Evolutionary conservation across 495 filamentous ascomycete species (phyloP).

Genomic region (Aspergillus cristatus): DNA sequence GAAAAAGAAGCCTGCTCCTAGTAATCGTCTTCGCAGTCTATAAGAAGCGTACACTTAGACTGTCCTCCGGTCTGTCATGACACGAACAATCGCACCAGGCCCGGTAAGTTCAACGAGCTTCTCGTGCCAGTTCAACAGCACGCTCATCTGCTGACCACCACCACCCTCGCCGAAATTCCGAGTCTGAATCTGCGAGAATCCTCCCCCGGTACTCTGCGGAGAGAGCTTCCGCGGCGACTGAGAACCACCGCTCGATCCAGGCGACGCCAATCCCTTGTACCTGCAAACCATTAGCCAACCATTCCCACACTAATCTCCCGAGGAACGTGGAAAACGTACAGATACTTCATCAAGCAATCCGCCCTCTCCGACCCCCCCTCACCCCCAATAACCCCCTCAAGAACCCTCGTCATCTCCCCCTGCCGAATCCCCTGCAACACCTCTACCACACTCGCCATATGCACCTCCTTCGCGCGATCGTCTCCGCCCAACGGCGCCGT

Average conservation of each 20-base stretch:
- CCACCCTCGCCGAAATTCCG: constrained; percentile 63
- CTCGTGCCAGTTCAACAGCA: constrained; percentile 91
- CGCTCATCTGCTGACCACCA: constrained; percentile 82
- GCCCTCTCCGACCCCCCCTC: constrained; percentile 61
- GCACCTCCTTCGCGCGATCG: constrained; percentile 72
- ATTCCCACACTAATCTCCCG: not conserved
- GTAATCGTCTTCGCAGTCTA: no score
- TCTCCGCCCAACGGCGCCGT: constrained; percentile 62
- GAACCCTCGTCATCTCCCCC: constrained; percentile 78
- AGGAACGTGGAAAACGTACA: constrained; percentile 34
- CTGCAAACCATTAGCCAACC: constrained; percentile 24
- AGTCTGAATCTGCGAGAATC: constrained; percentile 73
- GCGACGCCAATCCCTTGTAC: constrained; percentile 75
- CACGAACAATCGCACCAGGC: constrained; percentile 74
- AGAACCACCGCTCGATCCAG: constrained; percentile 18
- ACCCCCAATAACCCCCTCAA: constrained; percentile 62
- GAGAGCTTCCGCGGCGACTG: constrained; percentile 46
- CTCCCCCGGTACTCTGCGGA: constrained; percentile 59
- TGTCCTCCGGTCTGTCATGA: constrained; percentile 87
- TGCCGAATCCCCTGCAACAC: constrained; percentile 85
- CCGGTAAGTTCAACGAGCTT: constrained; percentile 88
- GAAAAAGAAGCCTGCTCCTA: constrained; percentile 5
- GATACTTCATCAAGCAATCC: constrained; percentile 45
- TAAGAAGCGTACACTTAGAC: constrained; percentile 49
- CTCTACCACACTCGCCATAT: constrained; percentile 73